phyloP scores from a whole-genome alignment of 805 yeast genomes.

The Debaryomyces hansenii region DNA sequence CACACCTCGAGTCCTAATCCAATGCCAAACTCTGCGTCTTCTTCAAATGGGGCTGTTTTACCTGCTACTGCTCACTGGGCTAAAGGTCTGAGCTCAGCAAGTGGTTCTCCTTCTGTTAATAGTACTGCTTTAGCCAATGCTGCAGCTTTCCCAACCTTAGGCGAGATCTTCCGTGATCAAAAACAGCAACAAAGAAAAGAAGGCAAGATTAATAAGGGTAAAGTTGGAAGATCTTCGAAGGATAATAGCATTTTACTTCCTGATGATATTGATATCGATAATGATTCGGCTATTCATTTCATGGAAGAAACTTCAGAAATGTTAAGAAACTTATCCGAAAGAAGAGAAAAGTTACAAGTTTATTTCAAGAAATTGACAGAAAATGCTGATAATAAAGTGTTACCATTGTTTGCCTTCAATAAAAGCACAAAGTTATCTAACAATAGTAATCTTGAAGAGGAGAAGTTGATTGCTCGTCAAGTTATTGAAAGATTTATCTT shows the following conservation, averaged over 20 bases:
- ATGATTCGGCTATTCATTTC: constrained; percentile 45
- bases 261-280: constrained; percentile 52
- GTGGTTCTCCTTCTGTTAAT: constrained; percentile 37
- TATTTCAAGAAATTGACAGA: constrained; percentile 26
- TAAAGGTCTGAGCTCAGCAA: constrained; percentile 24
- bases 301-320: constrained; percentile 48
- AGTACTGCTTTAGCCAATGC: constrained; percentile 43
- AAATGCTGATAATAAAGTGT: constrained; percentile 11
- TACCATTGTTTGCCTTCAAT: constrained; percentile 55
- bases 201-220: constrained; percentile 23
- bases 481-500: constrained; percentile 41
- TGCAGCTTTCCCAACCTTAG: constrained; percentile 61
- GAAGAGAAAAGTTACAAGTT: constrained; percentile 40
- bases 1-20: constrained; percentile 1
- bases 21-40: constrained; percentile 7
- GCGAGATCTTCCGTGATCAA: constrained; percentile 43
- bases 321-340: constrained; percentile 37
- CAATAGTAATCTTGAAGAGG: constrained; percentile 36
- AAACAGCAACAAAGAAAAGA: constrained; percentile 30
- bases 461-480: constrained; percentile 35
- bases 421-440: constrained; percentile 23
- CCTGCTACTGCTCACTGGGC: constrained; percentile 77
- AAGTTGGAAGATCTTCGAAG: constrained; percentile 29
- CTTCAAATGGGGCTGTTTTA: constrained; percentile 46
- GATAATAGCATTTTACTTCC: constrained; percentile 35